Conservation (phyloP, 1,139 yeast species). For the Debaryomycetaceae sp. region DNA sequence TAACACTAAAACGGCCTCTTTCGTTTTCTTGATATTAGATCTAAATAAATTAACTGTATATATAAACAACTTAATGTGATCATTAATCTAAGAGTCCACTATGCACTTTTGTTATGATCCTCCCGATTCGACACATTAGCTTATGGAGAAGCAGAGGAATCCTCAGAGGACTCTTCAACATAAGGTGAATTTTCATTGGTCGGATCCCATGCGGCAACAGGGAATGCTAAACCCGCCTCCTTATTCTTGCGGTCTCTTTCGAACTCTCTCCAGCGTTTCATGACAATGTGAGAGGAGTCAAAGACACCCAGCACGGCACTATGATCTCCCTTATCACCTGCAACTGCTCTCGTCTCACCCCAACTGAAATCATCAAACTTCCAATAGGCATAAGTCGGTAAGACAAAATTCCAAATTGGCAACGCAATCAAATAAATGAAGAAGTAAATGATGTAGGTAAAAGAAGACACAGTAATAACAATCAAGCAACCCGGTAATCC, state of each 20-base stretch:
- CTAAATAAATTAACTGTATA: too few relatives aligned
- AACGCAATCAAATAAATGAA: slow-evolving; percentile 73
- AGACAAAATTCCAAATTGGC: slow-evolving; percentile 92
- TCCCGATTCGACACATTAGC: neutral
- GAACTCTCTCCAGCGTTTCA: slow-evolving; percentile 94
- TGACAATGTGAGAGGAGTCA: slow-evolving; percentile 80
- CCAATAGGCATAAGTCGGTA: slow-evolving; percentile 91
- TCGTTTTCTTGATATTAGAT: too few relatives aligned
- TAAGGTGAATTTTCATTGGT: slow-evolving; percentile 25
- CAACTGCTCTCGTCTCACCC: slow-evolving; percentile 94
- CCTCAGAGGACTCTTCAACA: slow-evolving; percentile 28
- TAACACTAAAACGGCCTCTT: too few relatives aligned
- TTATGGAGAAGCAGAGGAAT: slow-evolving; percentile 17
- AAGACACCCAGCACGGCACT: slow-evolving; percentile 75
- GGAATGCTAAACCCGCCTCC: slow-evolving; percentile 31
- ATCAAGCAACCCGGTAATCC: slow-evolving; percentile 89
- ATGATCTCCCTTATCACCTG: slow-evolving; percentile 63
- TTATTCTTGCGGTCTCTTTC: slow-evolving; percentile 59
- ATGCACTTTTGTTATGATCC: neutral
- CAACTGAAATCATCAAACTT: slow-evolving; percentile 97
- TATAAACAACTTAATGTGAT: too few relatives aligned
- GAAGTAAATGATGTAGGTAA: slow-evolving; percentile 80
- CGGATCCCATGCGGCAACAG: slow-evolving; percentile 51
- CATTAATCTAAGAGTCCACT: neutral
- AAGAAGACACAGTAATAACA: slow-evolving; percentile 81